Base-by-base conservation (phyloP, 2,329 filamentous ascomycete species). In the Clarireedia paspali region DNA sequence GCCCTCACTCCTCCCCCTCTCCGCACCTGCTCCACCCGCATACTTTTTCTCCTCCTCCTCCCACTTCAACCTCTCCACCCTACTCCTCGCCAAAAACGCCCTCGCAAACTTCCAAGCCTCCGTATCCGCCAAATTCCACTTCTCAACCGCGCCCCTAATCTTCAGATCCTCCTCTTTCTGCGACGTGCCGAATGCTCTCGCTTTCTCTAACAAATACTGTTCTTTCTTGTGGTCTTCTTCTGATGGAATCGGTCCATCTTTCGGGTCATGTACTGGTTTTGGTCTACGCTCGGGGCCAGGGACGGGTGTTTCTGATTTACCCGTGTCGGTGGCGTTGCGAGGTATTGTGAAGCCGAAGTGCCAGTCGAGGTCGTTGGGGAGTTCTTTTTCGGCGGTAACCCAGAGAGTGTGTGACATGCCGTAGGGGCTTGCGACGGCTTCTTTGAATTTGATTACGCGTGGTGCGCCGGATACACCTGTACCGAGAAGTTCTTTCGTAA, bases 271-370 rank as follows among this genome's bases (percentile, higher is more conserved):
- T 45, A 73, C 70, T n/a, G 76, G 72, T 55, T 77, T 74, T 56
- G 79, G 78, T 55, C 77, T 73, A 46, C 77, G 75, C 64, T 85
- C 79, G 2, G 81, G 79, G 1, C 79, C 78, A 0, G 81, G 79
- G 5, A 81, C 77, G 0, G 82, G 80, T 1, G 81, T 79, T 62
- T 78, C 74, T 14, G 79, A 80, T 59, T 79, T 78, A 47, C 77
- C 79, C 27, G 77, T 74, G 42, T 77, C 71, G 4, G 79, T 75
- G 10, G 74, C 72, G 20, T 75, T 72, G 47, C 77, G 76, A 1
- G 91, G 89, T 9, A 96, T 78, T 14, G 78, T 75, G 71, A 97
- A 97, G 53, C 92, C 94, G 68, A 97, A 89, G 63, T 87, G 81
- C 90, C 91, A 97, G 67, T 92, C 87, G 2, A 96, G 75, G 61